Evolutionary conservation across 2,329 filamentous ascomycete genomes (phyloP).

Genomic region (Tolypocladium album): DNA sequence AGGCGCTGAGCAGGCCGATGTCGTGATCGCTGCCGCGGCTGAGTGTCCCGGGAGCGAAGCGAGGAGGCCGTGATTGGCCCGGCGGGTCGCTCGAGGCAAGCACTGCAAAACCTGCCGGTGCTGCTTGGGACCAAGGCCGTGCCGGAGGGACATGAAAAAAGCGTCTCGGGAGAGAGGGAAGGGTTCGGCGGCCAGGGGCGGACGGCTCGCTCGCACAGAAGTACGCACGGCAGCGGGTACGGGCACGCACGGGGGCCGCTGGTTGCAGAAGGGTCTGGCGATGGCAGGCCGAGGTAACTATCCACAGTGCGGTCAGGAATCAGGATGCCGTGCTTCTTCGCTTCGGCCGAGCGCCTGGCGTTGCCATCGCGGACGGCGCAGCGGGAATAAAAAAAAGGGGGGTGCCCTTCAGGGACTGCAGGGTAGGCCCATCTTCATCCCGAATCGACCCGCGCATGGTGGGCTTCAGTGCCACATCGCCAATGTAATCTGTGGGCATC

Average conservation of each 20-base stretch:
- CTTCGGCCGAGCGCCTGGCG: not conserved
- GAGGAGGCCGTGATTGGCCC: constrained; percentile 6
- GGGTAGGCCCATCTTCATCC: not conserved
- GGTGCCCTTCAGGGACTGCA: not conserved
- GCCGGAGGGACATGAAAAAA: constrained; percentile 1
- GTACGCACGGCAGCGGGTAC: not conserved
- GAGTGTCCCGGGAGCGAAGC: not conserved
- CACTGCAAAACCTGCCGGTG: constrained; percentile 6
- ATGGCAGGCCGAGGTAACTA: not conserved
- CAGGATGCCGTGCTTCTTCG: not conserved
- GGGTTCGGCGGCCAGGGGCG: not conserved
- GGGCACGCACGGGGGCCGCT: not conserved
- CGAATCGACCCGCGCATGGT: not conserved
- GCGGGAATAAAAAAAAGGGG: not conserved
- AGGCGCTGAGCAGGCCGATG: not conserved
- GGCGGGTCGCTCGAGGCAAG: not conserved
- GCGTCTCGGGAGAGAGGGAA: not conserved
- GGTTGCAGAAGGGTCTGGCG: not conserved
- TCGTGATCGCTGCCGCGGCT: not conserved
- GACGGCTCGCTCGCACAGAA: not conserved
- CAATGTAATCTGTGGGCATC: not conserved
- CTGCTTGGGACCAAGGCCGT: not conserved
- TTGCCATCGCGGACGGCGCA: not conserved
- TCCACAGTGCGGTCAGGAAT: not conserved
- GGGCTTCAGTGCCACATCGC: not conserved